Percentiles rank a stretch among this genome's conserved stretches.
phyloP scores from a whole-genome alignment of 805 yeast genomes.

The Scheffersomyces amazonensis region DNA sequence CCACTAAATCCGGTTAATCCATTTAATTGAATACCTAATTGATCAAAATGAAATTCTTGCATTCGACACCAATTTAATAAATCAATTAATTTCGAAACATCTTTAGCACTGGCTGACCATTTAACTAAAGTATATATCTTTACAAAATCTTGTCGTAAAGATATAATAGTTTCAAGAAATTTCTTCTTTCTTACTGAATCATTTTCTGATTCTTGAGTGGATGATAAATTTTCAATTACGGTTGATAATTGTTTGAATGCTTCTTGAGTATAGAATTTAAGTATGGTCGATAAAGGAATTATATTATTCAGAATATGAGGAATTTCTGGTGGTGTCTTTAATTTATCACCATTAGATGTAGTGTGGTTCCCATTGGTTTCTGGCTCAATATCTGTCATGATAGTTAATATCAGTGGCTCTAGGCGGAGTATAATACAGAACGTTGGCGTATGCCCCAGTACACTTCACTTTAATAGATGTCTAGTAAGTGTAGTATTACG shows the following conservation, averaged over 20 bases:
- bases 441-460: no score
- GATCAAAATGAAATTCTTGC: constrained; percentile 66
- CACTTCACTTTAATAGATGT: no score
- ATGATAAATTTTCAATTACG: constrained; percentile 57
- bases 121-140: constrained; percentile 82
- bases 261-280: constrained; percentile 57
- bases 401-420: no score
- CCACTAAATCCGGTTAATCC: constrained; percentile 71
- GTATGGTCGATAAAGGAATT: constrained; percentile 58
- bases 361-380: not conserved
- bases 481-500: no score
- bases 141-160: constrained; percentile 77
- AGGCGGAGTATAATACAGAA: no score
- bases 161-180: constrained; percentile 66
- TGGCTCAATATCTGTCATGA: constrained; percentile 1
- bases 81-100: constrained; percentile 76
- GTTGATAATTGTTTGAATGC: constrained; percentile 63
- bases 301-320: constrained; percentile 76
- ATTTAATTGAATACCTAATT: constrained; percentile 62
- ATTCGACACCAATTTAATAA: constrained; percentile 82
- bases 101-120: constrained; percentile 78
- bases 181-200: constrained; percentile 66
- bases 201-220: constrained; percentile 39
- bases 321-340: constrained; percentile 26
- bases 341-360: not conserved